A percentile compares a stretch with the other conserved stretches of the same genome.
Evolutionary conservation across 106 monocot species (phyloP).

Genomic region (Alisma plantagoaquatica): DNA sequence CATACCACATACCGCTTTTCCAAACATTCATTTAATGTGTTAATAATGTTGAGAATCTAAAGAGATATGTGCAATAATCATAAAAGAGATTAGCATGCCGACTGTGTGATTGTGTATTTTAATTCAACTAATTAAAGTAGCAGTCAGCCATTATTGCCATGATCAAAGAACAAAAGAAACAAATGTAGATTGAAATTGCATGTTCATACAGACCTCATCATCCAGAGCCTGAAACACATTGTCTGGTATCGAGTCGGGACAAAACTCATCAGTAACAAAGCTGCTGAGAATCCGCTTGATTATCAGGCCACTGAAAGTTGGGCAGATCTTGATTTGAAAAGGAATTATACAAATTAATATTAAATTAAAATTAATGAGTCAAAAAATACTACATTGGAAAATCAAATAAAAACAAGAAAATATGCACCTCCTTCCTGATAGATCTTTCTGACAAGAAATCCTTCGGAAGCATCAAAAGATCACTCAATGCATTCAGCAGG

Average conservation of each 20-base stretch:
- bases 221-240: constrained; percentile 55
- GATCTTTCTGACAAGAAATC: constrained; percentile 62
- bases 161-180: background rate
- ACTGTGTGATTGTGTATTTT: too few species aligned
- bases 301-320: constrained; percentile 55
- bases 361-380: background rate
- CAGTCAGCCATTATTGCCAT: too few species aligned
- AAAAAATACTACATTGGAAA: background rate
- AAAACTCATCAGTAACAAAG: constrained; percentile 84
- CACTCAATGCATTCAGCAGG: constrained; percentile 81
- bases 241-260: constrained; percentile 60
- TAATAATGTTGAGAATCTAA: constrained; percentile 1
- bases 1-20: too few species aligned
- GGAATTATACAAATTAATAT: constrained; percentile 23
- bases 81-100: too few species aligned
- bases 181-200: background rate
- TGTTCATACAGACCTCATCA: constrained; percentile 47
- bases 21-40: too few species aligned
- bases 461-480: constrained; percentile 96
- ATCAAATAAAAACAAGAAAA: background rate
- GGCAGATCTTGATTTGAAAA: too few species aligned
- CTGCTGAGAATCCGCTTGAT: constrained; percentile 56
- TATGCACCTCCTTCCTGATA: constrained; percentile 66
- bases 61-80: background rate
- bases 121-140: too few species aligned